phyloP scores from a whole-genome alignment of 176 grass and related monocot genomes.

The Chloris gayana region DNA sequence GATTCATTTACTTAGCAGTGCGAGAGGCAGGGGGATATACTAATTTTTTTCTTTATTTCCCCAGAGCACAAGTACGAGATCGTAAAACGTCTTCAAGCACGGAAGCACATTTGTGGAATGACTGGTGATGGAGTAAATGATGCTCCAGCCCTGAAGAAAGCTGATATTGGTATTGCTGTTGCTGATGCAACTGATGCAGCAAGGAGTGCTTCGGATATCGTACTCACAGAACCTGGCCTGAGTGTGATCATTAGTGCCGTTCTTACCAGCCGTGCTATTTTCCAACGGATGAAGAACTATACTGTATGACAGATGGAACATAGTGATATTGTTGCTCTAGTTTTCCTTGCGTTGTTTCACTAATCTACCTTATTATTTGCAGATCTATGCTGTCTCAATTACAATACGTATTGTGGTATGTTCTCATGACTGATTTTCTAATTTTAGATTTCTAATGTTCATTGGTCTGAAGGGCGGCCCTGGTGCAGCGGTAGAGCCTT shows the following conservation, averaged over 20 bases:
- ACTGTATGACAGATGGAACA: constrained; percentile 25
- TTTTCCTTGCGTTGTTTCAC: neutral
- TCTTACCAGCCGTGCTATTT: constrained; percentile 33
- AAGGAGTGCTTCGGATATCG: constrained; percentile 38
- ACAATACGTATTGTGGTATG: constrained; percentile 64
- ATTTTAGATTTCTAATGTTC: neutral
- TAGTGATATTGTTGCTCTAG: constrained; percentile 11
- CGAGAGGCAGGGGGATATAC: too few species aligned
- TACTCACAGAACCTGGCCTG: constrained; percentile 37
- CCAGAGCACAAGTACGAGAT: constrained; percentile 56
- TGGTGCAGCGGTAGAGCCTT: too few species aligned
- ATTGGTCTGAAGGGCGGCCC: too few species aligned
- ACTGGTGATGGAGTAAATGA: constrained; percentile 46
- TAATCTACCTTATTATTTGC: constrained; percentile 7
- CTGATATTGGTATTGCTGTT: constrained; percentile 43
- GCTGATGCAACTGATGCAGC: constrained; percentile 46
- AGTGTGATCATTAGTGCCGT: constrained; percentile 44
- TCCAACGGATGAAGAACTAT: constrained; percentile 46
- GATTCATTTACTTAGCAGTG: neutral
- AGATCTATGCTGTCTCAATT: constrained; percentile 64
- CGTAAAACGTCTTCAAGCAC: constrained; percentile 32
- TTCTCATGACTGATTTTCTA: neutral
- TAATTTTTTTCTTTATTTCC: neutral
- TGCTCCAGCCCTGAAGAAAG: constrained; percentile 39
- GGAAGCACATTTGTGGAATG: constrained; percentile 40